phyloP scores from a whole-genome alignment of 1,139 yeast genomes.

The Yamadazyma blattariae region DNA sequence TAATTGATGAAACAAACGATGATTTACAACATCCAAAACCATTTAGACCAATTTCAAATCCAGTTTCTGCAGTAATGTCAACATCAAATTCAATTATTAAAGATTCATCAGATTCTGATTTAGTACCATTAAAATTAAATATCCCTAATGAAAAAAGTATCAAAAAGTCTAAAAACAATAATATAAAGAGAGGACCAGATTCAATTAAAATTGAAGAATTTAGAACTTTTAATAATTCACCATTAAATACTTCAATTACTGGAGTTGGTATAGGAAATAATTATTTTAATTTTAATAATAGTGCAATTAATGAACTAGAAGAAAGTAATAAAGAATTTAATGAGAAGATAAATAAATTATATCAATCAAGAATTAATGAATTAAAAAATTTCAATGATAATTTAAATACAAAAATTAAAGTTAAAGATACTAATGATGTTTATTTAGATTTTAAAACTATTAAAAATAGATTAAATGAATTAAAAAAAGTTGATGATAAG shows the following conservation, averaged over 20 bases:
- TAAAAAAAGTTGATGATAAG: conserved; percentile 13
- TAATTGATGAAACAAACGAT: conserved; percentile 11
- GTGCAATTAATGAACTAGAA: conserved; percentile 13
- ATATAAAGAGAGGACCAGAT: conserved; percentile 5
- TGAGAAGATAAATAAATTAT: conserved; percentile 9
- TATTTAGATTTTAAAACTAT: conserved; percentile 33
- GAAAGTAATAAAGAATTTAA: conserved; percentile 6
- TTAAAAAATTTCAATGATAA: conserved; percentile 8
- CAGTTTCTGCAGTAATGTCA: conserved; percentile 1
- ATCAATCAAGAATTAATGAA: conserved; percentile 7
- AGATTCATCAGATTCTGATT: background rate
- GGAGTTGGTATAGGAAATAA: conserved; percentile 40
- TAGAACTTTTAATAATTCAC: conserved; percentile 13
- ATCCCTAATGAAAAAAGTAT: background rate
- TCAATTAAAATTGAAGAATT: conserved; percentile 14
- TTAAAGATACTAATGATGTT: conserved; percentile 12
- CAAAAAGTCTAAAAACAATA: background rate
- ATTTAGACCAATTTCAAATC: conserved; percentile 5
- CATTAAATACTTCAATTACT: conserved; percentile 17
- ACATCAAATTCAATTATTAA: background rate
- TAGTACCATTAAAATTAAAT: too few relatives aligned
- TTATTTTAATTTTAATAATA: conserved; percentile 28
- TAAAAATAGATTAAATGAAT: conserved; percentile 18
- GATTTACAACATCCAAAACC: conserved; percentile 30
- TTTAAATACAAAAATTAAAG: background rate